Conservation (phyloP, 2,329 filamentous ascomycete genomes). For the Cercospora citrullina region DNA sequence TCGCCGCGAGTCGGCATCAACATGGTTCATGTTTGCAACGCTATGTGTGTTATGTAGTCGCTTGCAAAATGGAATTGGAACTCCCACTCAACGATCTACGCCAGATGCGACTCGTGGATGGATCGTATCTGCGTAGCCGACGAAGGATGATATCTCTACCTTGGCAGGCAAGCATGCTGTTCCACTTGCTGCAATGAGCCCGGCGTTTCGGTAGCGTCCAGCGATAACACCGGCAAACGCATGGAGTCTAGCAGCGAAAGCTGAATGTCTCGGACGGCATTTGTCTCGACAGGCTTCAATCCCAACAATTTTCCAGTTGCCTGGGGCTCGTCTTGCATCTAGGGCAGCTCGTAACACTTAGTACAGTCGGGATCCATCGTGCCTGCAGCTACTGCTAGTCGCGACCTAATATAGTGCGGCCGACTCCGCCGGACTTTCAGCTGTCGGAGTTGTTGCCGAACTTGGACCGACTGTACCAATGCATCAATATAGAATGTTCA, state of each 20-base stretch:
- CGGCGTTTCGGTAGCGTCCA: not conserved
- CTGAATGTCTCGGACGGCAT: not conserved
- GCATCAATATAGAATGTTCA: not conserved
- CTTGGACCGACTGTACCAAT: not conserved
- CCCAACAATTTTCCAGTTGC: not conserved
- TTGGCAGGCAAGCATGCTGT: not conserved
- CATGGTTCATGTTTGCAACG: not conserved
- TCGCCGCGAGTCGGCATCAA: not conserved
- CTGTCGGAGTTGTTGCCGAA: not conserved
- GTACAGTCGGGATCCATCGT: not conserved
- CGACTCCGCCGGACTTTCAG: not conserved
- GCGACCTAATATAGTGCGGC: not conserved
- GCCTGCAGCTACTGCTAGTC: not conserved
- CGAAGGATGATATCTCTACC: not conserved
- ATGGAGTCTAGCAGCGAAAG: not conserved
- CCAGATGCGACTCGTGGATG: not conserved
- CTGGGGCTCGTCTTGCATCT: not conserved
- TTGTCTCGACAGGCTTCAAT: not conserved
- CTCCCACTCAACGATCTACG: not conserved
- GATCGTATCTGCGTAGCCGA: not conserved
- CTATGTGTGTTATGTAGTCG: not conserved
- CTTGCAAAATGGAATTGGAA: not conserved
- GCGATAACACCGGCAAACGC: not conserved
- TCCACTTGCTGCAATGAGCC: not conserved
- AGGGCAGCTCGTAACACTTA: not conserved